Conservation (phyloP, 257 asterid species). For the Nicotiana benthamiana region DNA sequence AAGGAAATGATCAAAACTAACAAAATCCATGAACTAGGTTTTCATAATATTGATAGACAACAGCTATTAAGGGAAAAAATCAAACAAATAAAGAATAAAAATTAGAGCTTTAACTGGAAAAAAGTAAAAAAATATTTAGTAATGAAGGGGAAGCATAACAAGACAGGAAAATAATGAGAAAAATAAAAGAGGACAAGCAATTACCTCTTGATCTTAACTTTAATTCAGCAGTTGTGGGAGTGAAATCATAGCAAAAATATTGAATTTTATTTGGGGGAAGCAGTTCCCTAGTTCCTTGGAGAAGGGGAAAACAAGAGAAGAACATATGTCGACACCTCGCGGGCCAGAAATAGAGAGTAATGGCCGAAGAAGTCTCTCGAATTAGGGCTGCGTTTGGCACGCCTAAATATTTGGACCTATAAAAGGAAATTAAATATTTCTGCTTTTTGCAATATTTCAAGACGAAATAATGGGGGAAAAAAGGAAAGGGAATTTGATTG, state of each 20-base stretch:
- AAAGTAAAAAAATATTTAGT: not conserved
- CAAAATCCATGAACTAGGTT: not conserved
- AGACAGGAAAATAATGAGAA: not conserved
- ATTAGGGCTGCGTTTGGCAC: slow-evolving; percentile 23
- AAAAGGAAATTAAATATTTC: not conserved
- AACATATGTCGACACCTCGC: not conserved
- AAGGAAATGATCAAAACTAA: not conserved
- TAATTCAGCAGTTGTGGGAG: slow-evolving; percentile 10
- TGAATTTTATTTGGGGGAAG: not conserved
- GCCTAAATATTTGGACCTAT: not conserved
- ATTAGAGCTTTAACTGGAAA: not conserved
- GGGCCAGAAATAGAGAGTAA: not conserved
- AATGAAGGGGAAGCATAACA: not conserved
- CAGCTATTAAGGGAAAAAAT: not conserved
- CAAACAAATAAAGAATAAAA: not conserved
- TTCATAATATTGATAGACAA: not conserved
- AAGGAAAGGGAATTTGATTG: not conserved
- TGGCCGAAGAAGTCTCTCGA: slow-evolving; percentile 21
- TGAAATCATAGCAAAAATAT: not conserved
- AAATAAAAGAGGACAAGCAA: not conserved
- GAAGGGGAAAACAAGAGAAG: slow-evolving; percentile 24
- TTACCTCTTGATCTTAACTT: slow-evolving; percentile 22
- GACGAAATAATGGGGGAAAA: too few relatives aligned
- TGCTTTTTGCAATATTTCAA: not conserved
- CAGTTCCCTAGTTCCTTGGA: slow-evolving; percentile 32